Percentiles rank a stretch among this genome's conserved stretches.
These are phyloP conservation scores for Hypoxylon lienhwacheense DNA, from an alignment of 495 filamentous ascomycete species.

Conservation along the genomic window DNA sequence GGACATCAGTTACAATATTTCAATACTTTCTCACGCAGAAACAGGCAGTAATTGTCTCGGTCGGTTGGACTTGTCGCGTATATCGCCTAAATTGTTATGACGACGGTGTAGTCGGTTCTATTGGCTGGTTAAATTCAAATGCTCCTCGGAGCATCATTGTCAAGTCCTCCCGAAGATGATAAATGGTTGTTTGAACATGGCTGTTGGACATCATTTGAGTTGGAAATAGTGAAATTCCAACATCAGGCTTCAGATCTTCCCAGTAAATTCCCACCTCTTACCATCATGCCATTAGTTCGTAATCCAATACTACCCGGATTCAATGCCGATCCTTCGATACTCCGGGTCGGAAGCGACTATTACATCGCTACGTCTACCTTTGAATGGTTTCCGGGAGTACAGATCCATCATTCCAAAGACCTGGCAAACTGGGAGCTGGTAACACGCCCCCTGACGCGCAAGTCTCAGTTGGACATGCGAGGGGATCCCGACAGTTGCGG, in stretches of 20 bases:
- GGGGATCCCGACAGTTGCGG: conserved; percentile 60
- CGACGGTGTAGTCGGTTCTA: conserved; percentile 5
- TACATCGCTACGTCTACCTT: conserved; percentile 67
- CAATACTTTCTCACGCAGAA: too few species aligned
- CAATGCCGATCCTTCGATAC: conserved; percentile 63
- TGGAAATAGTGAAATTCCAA: too few species aligned
- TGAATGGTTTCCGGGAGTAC: conserved; percentile 63
- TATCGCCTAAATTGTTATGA: conserved; percentile 7
- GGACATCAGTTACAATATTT: too few species aligned
- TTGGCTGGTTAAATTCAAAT: conserved; percentile 28
- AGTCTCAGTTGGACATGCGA: conserved; percentile 64
- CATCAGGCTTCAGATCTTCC: too few species aligned
- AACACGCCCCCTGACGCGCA: conserved; percentile 60
- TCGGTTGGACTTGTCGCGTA: background rate
- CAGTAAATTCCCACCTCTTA: background rate
- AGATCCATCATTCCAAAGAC: conserved; percentile 61
- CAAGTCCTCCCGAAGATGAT: conserved; percentile 4
- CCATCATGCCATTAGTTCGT: conserved; percentile 48
- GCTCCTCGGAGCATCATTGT: conserved; percentile 23
- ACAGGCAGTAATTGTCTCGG: too few species aligned
- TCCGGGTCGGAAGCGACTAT: conserved; percentile 60
- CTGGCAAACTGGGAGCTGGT: conserved; percentile 62
- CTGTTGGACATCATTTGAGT: too few species aligned
- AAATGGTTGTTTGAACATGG: background rate
- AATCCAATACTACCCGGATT: conserved; percentile 67